Base-by-base conservation (phyloP, 495 filamentous ascomycete genomes). In the Trichoderma asperelloides region DNA sequence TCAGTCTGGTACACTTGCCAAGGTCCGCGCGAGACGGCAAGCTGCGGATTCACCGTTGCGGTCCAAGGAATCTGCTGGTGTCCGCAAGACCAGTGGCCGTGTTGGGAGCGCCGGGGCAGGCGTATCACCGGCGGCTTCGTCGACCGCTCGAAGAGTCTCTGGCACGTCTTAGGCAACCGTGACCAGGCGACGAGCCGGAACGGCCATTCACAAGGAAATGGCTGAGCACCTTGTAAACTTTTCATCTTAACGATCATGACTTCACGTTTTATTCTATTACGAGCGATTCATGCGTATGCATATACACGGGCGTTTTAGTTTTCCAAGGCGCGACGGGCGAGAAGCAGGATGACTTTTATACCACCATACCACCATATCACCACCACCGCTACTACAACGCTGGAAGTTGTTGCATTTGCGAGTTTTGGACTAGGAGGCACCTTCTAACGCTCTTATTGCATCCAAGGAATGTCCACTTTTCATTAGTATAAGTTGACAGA, bases 21-120 rank as follows among this genome's bases (percentile, higher is more conserved):
- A 97, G 82, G 82, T 89, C 62, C 84, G 93, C 43, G 83, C 88
- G 1, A 88, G 84, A 78, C 66, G 77, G 75, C 66, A 79, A 87
- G 87, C 70, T 79, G 82, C 72, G 83, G 83, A 70, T 79, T 82
- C 79, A 81, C 77, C 63, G 69, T 80, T 78, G 66, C 80, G 78
- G 55, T 81, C 66, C 63, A 83, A 84, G 72, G 80, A 82, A 69
- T 79, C 72, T 66, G 82, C 81, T 30, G 91, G 91, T 16, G 88
- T 97, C 28, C 86, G 94, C 65, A 98, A 98, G 80, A 89, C 89
- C 7, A 97, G 93, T 75, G 92, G 92, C n/a, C 86, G 94, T 11
- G 84, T 97, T n/a, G 92, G 92, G 9, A 96, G 93, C 73, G 79
- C 89, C 18, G 87, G 88, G 28, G 72, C 70, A 13, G 66, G 71